These are phyloP conservation scores for Juglanconis juglandina DNA, from an alignment of 2,329 filamentous ascomycete genomes.

Conservation along the genomic window DNA sequence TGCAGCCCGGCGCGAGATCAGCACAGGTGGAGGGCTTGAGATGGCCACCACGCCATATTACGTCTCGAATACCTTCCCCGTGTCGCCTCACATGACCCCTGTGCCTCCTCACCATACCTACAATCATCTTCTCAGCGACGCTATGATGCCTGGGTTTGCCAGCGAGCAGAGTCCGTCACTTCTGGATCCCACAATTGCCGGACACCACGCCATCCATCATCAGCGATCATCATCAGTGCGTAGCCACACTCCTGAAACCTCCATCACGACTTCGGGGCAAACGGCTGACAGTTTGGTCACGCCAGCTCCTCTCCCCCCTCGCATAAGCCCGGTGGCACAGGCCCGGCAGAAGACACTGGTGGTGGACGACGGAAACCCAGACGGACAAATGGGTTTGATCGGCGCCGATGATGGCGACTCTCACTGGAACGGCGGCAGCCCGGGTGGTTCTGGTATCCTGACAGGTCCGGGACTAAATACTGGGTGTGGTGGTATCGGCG, in stretches of 20 bases:
- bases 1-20: slow-evolving; percentile 16
- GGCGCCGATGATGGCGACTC: slow-evolving; percentile 2
- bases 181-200: slow-evolving; percentile 12
- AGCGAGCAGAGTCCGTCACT: slow-evolving; percentile 31
- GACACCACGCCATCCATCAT: slow-evolving; percentile 28
- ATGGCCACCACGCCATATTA: slow-evolving; percentile 25
- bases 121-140: slow-evolving; percentile 32
- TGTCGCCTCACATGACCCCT: slow-evolving; percentile 26
- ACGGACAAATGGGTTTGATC: background rate
- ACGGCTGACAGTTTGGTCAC: slow-evolving; percentile 48
- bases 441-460: slow-evolving; percentile 27
- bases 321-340: slow-evolving; percentile 34
- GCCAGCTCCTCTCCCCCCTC: slow-evolving; percentile 36
- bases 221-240: slow-evolving; percentile 43
- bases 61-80: slow-evolving; percentile 26
- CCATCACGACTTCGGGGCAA: slow-evolving; percentile 40
- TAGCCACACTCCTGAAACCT: slow-evolving; percentile 46
- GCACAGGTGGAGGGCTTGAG: slow-evolving; percentile 23
- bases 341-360: slow-evolving; percentile 40
- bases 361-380: slow-evolving; percentile 20
- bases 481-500: slow-evolving; percentile 20
- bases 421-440: slow-evolving; percentile 9
- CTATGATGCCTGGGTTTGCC: slow-evolving; percentile 33
- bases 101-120: slow-evolving; percentile 33
- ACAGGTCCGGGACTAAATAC: slow-evolving; percentile 31